Percentiles rank a stretch among this genome's conserved stretches.
phyloP scores from a whole-genome alignment of 129 eudicot species.

The Saussurea involucrata region DNA sequence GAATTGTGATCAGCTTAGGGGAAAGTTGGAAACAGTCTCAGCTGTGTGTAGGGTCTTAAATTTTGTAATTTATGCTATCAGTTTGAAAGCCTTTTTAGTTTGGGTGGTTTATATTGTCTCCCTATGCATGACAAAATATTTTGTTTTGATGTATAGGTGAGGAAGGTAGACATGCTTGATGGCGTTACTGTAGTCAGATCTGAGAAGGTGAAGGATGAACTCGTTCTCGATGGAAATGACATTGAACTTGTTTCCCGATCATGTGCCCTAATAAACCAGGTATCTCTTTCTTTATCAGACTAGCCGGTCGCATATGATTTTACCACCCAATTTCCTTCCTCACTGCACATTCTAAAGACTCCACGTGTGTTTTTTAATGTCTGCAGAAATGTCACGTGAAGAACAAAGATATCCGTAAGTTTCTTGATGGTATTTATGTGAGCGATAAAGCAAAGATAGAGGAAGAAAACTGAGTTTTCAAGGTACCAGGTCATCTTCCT shows the following conservation, averaged over 20 bases:
- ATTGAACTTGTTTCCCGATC: constrained; percentile 44
- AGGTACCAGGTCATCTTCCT: not conserved
- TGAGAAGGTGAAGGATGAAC: constrained; percentile 44
- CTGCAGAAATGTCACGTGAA: constrained; percentile 39
- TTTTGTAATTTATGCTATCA: too few relatives aligned
- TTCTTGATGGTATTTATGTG: constrained; percentile 41
- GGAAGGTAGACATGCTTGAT: constrained; percentile 38
- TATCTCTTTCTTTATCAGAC: not conserved
- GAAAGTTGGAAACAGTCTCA: too few relatives aligned
- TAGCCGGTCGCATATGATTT: not conserved
- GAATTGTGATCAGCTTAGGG: not conserved
- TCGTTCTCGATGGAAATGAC: constrained; percentile 33
- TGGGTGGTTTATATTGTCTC: too few relatives aligned
- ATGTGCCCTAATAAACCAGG: constrained; percentile 39
- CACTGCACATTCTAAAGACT: not conserved
- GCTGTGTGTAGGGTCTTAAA: too few relatives aligned
- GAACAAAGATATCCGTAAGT: constrained; percentile 47
- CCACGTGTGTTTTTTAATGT: not conserved
- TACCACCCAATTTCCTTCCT: not conserved
- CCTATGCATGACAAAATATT: not conserved
- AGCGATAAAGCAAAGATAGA: constrained; percentile 35
- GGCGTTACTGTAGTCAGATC: constrained; percentile 34
- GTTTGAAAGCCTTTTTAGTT: too few relatives aligned
- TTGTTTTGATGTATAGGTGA: constrained; percentile 18
- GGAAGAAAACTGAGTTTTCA: constrained; percentile 16